Base-by-base conservation (phyloP, 768 basidiomycete species). In the Russula vinacea region DNA sequence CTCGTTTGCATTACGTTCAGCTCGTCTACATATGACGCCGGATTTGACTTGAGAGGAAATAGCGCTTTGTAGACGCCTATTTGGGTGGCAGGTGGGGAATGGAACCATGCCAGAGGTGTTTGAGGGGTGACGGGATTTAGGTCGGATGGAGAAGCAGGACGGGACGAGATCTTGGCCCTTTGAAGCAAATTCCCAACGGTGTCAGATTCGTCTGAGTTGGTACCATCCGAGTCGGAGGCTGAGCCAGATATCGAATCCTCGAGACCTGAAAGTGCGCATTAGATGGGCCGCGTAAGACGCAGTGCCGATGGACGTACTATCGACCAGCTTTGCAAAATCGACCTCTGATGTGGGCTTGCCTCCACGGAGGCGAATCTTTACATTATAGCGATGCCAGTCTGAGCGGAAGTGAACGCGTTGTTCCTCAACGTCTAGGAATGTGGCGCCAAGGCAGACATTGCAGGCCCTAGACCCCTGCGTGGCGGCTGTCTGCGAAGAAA, bases 371-470 rank as follows among this genome's bases (percentile, higher is more conserved):
- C 86, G 86, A 53, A 84, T 81, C 76, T 96, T 97, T 69, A 94
- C 90, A 73, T 98, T 98, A 77, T 96, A 98, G 62, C 94, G 84
- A 80, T 99, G 96, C 97, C 96, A 98, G 75, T 99, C 96, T 11
- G 91, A 92, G 69, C 87, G 85, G 74, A 91, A 97, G 75, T 98
- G 96, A 1, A 77, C 73, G 56, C 94, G 81, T 70, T 98, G 94
- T 63, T 89, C 90, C 39, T 89, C 85, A 7, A 98, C 82, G 62
- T 88, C 86, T 14, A 77, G 68, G 67, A 98, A 98, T 0, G 76
- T 70, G 3, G 83, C 80, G 5, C 86, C 89, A 19, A 85, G 78
- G 70, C 92, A 94, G 56, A 92, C 76, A 57, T 83, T 88, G 72
- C 91, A 93, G 0, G 85, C 78, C 61, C 84, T 78, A 40, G 83